Percentiles rank a stretch among this genome's conserved stretches.
These are phyloP conservation scores for Rhizopogon vulgaris DNA, from an alignment of 768 basidiomycete genomes.

Conservation along the genomic window DNA sequence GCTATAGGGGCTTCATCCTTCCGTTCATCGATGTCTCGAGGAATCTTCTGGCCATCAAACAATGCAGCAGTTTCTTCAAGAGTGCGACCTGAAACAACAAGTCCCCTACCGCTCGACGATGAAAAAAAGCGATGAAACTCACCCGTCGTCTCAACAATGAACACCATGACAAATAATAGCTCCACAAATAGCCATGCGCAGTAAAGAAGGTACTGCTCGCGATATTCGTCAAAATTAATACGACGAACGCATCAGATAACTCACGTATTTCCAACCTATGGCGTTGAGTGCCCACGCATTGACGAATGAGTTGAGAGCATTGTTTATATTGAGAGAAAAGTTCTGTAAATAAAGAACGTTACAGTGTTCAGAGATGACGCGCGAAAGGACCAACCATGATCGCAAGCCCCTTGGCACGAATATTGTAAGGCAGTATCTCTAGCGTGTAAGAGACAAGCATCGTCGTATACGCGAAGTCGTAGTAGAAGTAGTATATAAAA, in stretches of 20 bases:
- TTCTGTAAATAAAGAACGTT: constrained; percentile 34
- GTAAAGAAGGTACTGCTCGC: constrained; percentile 45
- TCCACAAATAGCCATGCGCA: constrained; percentile 63
- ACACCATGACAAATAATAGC: constrained; percentile 48
- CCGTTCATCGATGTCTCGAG: constrained; percentile 37
- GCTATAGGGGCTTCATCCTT: constrained; percentile 43
- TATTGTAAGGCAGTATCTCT: constrained; percentile 76
- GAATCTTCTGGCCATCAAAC: constrained; percentile 49
- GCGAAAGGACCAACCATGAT: constrained; percentile 48
- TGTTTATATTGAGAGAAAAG: constrained; percentile 53
- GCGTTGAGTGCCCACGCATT: constrained; percentile 66
- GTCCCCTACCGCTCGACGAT: constrained; percentile 8
- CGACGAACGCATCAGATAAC: background rate
- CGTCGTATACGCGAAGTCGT: constrained; percentile 74
- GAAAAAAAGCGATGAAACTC: constrained; percentile 4
- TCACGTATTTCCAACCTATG: constrained; percentile 45
- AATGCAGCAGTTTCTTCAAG: constrained; percentile 70
- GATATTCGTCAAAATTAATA: background rate
- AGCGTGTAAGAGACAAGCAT: constrained; percentile 58
- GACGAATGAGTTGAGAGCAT: constrained; percentile 76
- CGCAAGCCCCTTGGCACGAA: constrained; percentile 77
- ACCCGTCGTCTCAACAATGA: constrained; percentile 62
- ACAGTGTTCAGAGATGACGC: background rate
- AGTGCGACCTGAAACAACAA: constrained; percentile 40
- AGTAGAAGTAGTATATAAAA: constrained; percentile 44